Conservation (phyloP, 805 yeast genomes). For the Myxozyma mucilagina region DNA sequence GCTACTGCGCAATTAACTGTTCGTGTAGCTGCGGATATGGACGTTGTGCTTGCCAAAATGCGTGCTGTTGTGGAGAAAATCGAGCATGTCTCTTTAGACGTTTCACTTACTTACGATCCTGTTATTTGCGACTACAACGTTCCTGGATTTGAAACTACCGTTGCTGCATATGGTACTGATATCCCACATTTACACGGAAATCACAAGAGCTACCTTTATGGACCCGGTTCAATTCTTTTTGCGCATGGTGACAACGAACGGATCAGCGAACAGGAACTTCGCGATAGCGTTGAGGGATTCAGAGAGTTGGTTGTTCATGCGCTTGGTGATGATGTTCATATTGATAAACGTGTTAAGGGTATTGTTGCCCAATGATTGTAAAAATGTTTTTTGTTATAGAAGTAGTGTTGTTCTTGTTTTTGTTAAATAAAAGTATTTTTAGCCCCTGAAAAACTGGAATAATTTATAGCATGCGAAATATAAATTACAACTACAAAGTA, state of each 20-base stretch:
- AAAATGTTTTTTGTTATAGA: not conserved
- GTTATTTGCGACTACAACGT: constrained; percentile 60
- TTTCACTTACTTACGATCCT: constrained; percentile 32
- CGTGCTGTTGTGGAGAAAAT: constrained; percentile 40
- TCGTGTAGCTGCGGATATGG: constrained; percentile 55
- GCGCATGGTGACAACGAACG: constrained; percentile 32
- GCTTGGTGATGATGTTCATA: constrained; percentile 1
- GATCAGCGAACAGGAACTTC: constrained; percentile 46
- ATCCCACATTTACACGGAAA: constrained; percentile 47
- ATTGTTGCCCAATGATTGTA: not conserved
- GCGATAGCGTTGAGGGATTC: constrained; percentile 56
- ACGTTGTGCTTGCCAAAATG: constrained; percentile 44
- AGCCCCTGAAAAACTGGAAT: not conserved
- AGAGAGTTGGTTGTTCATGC: constrained; percentile 43
- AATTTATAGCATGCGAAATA: too few species aligned
- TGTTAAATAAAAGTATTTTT: not conserved
- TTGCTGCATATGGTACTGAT: constrained; percentile 56
- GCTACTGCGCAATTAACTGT: constrained; percentile 54
- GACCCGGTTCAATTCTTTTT: constrained; percentile 52
- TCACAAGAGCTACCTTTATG: constrained; percentile 56
- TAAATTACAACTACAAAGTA: too few species aligned
- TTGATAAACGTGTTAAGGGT: not conserved
- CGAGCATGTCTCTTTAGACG: constrained; percentile 32
- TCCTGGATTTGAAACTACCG: constrained; percentile 60
- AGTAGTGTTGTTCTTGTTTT: not conserved